Conservation (phyloP, 2,329 filamentous ascomycete species). For the Aureobasidium pullulans region DNA sequence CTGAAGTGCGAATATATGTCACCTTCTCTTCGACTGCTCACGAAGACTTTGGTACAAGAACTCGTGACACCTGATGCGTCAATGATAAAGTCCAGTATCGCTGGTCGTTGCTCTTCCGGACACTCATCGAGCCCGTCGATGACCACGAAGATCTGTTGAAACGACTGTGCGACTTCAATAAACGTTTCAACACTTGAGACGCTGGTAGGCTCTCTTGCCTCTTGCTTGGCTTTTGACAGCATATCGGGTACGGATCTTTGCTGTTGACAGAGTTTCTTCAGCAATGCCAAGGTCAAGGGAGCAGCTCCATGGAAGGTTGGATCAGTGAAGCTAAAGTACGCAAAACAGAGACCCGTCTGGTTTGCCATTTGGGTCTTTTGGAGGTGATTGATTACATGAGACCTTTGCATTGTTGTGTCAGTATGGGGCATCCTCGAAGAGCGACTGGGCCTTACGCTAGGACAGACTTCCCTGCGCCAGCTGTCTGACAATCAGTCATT, state of each 20-base stretch:
- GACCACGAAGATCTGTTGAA: neutral
- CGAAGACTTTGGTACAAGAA: neutral
- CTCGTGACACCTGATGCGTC: neutral
- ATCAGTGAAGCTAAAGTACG: neutral
- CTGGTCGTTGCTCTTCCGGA: neutral
- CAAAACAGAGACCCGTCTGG: neutral
- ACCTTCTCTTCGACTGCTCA: neutral
- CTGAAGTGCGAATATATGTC: neutral
- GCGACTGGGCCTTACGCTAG: neutral
- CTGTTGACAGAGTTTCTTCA: neutral
- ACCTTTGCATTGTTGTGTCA: neutral
- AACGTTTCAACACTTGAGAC: neutral
- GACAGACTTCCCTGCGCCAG: neutral
- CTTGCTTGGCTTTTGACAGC: neutral
- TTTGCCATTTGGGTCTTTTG: neutral
- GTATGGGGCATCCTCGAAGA: neutral
- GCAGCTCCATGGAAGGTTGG: neutral
- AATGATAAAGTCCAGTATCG: neutral
- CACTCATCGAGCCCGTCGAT: neutral
- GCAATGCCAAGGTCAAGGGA: neutral
- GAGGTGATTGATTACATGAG: neutral
- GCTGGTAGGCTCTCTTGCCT: neutral
- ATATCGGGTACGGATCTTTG: neutral
- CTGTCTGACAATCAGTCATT: neutral
- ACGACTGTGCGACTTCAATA: neutral